Conservation (phyloP, 2,329 filamentous ascomycete genomes). For the Dactylellina sp. region DNA sequence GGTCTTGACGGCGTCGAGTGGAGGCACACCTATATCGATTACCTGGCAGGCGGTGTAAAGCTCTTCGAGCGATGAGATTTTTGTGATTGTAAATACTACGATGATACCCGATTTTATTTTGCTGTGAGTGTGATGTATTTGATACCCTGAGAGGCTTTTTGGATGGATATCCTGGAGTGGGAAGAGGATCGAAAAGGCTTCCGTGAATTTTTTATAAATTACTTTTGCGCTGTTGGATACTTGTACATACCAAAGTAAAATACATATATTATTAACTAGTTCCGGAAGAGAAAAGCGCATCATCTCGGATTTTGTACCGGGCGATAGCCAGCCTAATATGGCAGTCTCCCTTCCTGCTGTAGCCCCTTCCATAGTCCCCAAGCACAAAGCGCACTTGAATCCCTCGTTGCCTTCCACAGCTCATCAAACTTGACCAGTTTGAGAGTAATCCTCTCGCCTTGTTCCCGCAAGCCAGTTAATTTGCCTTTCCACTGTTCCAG, state of each 20-base stretch:
- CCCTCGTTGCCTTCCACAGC: slow-evolving; percentile 71
- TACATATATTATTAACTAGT: neutral
- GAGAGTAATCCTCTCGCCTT: slow-evolving; percentile 73
- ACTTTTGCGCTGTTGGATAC: too few species aligned
- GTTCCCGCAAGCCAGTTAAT: slow-evolving; percentile 70
- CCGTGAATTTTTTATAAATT: too few species aligned
- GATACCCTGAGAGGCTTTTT: slow-evolving; percentile 24
- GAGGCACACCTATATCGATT: slow-evolving; percentile 18
- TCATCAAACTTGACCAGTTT: slow-evolving; percentile 71
- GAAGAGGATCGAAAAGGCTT: neutral
- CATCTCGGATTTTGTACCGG: neutral
- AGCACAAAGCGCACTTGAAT: slow-evolving; percentile 72
- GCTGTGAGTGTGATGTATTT: neutral
- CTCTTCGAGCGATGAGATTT: neutral
- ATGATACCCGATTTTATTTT: slow-evolving; percentile 34
- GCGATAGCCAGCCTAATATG: too few species aligned
- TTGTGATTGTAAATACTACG: slow-evolving; percentile 12
- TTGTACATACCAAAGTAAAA: neutral
- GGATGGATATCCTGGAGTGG: slow-evolving; percentile 35
- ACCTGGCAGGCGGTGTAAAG: slow-evolving; percentile 38
- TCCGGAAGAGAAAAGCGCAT: neutral
- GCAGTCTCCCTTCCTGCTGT: slow-evolving; percentile 65
- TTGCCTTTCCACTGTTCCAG: slow-evolving; percentile 71
- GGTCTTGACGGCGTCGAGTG: slow-evolving; percentile 27
- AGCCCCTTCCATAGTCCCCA: slow-evolving; percentile 72